phyloP scores from a whole-genome alignment of 139 green algal species.

The Chlamydomonas schloesseri region DNA sequence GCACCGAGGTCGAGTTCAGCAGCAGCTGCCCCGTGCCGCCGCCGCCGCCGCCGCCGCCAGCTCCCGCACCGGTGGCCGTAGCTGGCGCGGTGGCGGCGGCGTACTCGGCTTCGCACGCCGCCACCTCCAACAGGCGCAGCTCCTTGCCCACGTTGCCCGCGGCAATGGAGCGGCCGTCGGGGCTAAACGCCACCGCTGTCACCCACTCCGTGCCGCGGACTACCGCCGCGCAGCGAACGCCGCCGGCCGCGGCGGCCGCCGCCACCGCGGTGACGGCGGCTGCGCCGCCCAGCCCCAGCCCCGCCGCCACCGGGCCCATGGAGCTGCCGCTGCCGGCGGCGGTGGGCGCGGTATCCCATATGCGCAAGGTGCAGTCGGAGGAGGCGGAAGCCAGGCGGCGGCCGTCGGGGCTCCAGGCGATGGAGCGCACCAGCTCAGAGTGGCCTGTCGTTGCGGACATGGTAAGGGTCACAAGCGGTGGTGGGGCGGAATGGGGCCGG shows the following conservation, averaged over 20 bases:
- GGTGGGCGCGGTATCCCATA: background rate
- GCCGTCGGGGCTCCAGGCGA: conserved; percentile 26
- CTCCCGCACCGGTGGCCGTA: background rate
- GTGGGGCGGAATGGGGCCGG: no score
- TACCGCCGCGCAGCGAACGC: background rate
- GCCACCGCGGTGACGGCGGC: no score
- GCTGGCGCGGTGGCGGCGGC: background rate
- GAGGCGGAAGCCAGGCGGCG: conserved; percentile 25
- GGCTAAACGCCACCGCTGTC: conserved; percentile 6
- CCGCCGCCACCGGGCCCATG: background rate
- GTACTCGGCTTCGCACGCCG: conserved; percentile 11
- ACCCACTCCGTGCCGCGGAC: conserved; percentile 7
- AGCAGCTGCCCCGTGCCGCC: background rate
- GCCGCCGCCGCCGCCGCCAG: background rate
- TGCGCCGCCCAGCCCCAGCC: no score
- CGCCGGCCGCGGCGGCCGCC: background rate
- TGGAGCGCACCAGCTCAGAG: background rate
- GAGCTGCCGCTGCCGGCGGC: background rate
- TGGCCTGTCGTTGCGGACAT: no score
- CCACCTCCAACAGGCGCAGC: conserved; percentile 15
- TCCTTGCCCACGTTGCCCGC: conserved; percentile 30
- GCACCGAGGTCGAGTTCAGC: background rate
- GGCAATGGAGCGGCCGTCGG: background rate
- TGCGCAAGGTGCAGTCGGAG: background rate
- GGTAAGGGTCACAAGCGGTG: no score